Percentiles rank a stretch among this genome's conserved stretches.
Evolutionary conservation across 2,329 filamentous ascomycete genomes (phyloP).

Genomic region (Aspergillaceae sp.): DNA sequence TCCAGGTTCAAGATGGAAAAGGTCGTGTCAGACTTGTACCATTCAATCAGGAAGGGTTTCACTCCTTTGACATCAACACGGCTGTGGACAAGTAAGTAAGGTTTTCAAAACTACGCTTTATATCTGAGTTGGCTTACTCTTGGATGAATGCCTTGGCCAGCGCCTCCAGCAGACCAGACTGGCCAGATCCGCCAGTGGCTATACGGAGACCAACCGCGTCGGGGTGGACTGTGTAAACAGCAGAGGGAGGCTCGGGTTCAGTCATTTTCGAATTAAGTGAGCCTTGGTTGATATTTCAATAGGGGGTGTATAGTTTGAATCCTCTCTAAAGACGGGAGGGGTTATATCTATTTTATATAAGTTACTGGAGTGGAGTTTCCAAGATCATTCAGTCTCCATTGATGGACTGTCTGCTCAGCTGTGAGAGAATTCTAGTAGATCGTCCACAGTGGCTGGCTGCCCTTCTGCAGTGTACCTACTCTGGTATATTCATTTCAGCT

Average conservation of each 20-base stretch:
- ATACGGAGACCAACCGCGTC: background rate
- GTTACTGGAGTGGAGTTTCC: too few relatives aligned
- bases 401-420: too few relatives aligned
- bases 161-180: background rate
- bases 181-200: background rate
- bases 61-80: background rate
- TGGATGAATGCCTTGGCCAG: background rate
- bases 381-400: too few relatives aligned
- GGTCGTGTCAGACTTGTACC: background rate
- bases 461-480: background rate
- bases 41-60: background rate
- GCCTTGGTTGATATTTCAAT: background rate
- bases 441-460: background rate
- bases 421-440: background rate
- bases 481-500: too few relatives aligned
- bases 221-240: background rate
- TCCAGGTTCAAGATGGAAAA: background rate
- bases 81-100: background rate
- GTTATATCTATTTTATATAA: background rate
- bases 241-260: background rate
- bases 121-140: background rate
- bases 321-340: background rate
- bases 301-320: background rate
- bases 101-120: background rate
- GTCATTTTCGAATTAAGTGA: background rate